Conservation (phyloP, 2,329 filamentous ascomycete species). For the Fusarium sp. region DNA sequence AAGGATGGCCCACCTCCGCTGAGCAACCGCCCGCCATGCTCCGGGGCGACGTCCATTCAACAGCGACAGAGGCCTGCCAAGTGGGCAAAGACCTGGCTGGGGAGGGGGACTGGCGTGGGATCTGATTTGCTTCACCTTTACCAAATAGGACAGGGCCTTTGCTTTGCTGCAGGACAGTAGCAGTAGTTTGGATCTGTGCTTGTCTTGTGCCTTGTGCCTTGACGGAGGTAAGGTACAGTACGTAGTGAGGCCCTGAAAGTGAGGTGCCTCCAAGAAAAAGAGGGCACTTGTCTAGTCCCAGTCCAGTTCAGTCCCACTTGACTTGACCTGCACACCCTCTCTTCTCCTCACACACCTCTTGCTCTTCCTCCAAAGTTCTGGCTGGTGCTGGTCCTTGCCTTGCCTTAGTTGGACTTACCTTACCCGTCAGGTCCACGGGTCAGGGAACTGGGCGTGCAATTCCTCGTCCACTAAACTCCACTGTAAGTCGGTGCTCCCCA, state of each 20-base stretch:
- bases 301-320: not conserved
- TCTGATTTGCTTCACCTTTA: conserved; percentile 40
- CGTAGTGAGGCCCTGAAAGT: conserved; percentile 11
- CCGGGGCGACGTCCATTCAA: conserved; percentile 44
- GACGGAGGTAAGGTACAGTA: conserved; percentile 27
- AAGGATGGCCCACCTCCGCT: conserved; percentile 45
- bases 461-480: conserved; percentile 34
- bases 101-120: conserved; percentile 36
- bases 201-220: conserved; percentile 37
- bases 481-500: conserved; percentile 41
- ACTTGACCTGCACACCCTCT: conserved; percentile 12
- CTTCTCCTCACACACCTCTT: conserved; percentile 7
- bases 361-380: not conserved
- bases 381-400: not conserved
- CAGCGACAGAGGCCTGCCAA: conserved; percentile 29
- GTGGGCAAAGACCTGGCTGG: conserved; percentile 40
- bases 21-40: conserved; percentile 44
- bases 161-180: conserved; percentile 22
- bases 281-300: not conserved
- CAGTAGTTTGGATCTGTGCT: conserved; percentile 3
- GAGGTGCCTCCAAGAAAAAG: conserved; percentile 3
- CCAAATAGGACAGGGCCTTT: conserved; percentile 4
- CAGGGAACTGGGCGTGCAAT: conserved; percentile 16
- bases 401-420: not conserved
- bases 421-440: not conserved